Evolutionary conservation across 257 asterid genomes (phyloP), one percentile per base, ranked within the genome.

Genomic region (Plantago major): DNA sequence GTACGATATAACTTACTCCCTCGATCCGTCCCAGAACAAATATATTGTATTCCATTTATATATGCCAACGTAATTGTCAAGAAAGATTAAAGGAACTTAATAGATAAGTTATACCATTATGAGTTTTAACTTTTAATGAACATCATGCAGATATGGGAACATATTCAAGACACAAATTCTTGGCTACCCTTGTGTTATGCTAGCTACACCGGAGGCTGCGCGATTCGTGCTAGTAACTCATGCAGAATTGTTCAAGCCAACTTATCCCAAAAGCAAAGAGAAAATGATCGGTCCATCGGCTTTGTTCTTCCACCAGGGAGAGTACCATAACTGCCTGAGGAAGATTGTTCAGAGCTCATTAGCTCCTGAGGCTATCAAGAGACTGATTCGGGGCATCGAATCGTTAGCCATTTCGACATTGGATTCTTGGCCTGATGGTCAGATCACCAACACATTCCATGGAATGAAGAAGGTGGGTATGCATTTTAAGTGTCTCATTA

Each of bases 191-290:
- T 89, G 97, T 63, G 74, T 89, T 55, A 89, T 89, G 97, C 49
- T 89, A 59, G 83, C 88, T 5, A 82, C 92, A 72, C 94, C 94
- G 0, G 97, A 84, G 73, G 97, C 95, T 0, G 55, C 94, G 0
- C 69, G 80, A 11, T 83, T 87, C 55, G 97, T 89, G 63, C 57
- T 89, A 9, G 88, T 87, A 18, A 81, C 82, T 28, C 75, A 81
- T 50, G 78, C 94, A 1, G 78, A 78, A 52, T 63, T 89, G 77
- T 87, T 89, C 70, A 84, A 73, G 70, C 95, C 97, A 0, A 87
- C 94, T 0, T 89, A 82, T 37, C 97, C 97, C 0, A 83, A 75
- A 82, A 87, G 97, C 76, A 89, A 89, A 71, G 95, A 89, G 84
- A 89, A 62, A 71, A 71, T 89, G 88, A 81, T 89, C 46, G 97